A percentile compares a stretch with the other conserved stretches of the same genome.
phyloP scores from a whole-genome alignment of 306 rosid species.

The Trichosanthes cucumerina region DNA sequence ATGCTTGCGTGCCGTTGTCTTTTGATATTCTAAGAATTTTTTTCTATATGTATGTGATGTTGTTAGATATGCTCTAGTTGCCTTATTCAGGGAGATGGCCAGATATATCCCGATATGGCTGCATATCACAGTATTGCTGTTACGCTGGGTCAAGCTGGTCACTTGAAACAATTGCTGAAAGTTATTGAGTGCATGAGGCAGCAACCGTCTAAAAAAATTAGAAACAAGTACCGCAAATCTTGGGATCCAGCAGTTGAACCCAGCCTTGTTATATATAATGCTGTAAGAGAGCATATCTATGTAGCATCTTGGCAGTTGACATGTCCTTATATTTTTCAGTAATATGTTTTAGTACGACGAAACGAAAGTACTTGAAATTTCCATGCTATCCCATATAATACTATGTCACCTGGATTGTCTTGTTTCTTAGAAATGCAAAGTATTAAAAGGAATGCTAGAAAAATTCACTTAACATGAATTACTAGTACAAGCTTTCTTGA shows the following conservation, averaged over 20 bases:
- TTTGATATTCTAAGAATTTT: conserved; percentile 3
- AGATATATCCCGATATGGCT: conserved; percentile 80
- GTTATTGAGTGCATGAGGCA: conserved; percentile 67
- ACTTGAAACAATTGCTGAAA: conserved; percentile 57
- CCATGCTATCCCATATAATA: not conserved
- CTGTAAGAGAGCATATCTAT: conserved; percentile 45
- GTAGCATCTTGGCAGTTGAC: not conserved
- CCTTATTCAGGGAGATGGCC: conserved; percentile 52
- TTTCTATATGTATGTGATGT: conserved; percentile 14
- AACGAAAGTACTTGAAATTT: not conserved
- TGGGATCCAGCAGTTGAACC: conserved; percentile 84
- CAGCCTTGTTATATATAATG: conserved; percentile 70
- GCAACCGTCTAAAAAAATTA: conserved; percentile 41
- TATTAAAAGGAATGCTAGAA: not conserved
- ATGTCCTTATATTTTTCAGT: conserved; percentile 16
- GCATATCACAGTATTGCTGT: conserved; percentile 91
- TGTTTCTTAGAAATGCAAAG: not conserved
- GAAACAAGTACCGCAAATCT: conserved; percentile 33
- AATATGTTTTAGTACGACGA: not conserved
- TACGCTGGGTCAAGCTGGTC: conserved; percentile 91
- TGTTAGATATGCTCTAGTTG: conserved; percentile 15
- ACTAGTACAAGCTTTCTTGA: not conserved
- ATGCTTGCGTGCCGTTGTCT: conserved; percentile 27
- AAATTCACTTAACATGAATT: not conserved
- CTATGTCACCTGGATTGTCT: not conserved